Conservation (phyloP, 495 filamentous ascomycete genomes). For the Penicillium canariense region DNA sequence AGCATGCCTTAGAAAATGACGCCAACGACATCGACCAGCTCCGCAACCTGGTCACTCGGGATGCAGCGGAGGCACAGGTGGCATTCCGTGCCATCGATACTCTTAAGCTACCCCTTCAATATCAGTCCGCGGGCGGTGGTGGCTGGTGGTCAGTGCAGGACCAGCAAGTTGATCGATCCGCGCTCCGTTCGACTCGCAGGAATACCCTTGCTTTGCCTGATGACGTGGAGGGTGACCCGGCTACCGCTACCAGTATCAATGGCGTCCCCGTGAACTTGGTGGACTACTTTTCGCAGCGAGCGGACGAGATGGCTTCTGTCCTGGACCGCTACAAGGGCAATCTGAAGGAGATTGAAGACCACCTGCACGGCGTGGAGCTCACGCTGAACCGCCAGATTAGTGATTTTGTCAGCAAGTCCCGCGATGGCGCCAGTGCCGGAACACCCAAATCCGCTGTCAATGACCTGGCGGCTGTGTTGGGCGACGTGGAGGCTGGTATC, state of each 20-base stretch:
- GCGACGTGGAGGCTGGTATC: slow-evolving; percentile 77
- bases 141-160: slow-evolving; percentile 49
- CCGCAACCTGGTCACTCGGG: slow-evolving; percentile 59
- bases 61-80: slow-evolving; percentile 69
- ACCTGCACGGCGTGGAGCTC: slow-evolving; percentile 72
- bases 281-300: slow-evolving; percentile 69
- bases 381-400: slow-evolving; percentile 68
- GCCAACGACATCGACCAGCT: slow-evolving; percentile 66
- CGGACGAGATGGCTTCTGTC: slow-evolving; percentile 67
- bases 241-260: slow-evolving; percentile 36
- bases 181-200: slow-evolving; percentile 41
- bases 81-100: slow-evolving; percentile 75
- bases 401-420: slow-evolving; percentile 57
- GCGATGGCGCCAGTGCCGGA: slow-evolving; percentile 43
- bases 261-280: slow-evolving; percentile 59
- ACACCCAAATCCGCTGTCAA: slow-evolving; percentile 47
- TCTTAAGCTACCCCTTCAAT: slow-evolving; percentile 70
- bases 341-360: slow-evolving; percentile 77
- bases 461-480: slow-evolving; percentile 65
- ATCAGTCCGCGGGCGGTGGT: slow-evolving; percentile 51
- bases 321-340: slow-evolving; percentile 65
- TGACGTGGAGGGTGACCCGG: slow-evolving; percentile 58
- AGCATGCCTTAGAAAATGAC: slow-evolving; percentile 69
- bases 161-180: slow-evolving; percentile 41
- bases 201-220: slow-evolving; percentile 50